Evolutionary conservation across 176 grass and related monocot species (phyloP).

Genomic region (Hsuehochloa calcarea): DNA sequence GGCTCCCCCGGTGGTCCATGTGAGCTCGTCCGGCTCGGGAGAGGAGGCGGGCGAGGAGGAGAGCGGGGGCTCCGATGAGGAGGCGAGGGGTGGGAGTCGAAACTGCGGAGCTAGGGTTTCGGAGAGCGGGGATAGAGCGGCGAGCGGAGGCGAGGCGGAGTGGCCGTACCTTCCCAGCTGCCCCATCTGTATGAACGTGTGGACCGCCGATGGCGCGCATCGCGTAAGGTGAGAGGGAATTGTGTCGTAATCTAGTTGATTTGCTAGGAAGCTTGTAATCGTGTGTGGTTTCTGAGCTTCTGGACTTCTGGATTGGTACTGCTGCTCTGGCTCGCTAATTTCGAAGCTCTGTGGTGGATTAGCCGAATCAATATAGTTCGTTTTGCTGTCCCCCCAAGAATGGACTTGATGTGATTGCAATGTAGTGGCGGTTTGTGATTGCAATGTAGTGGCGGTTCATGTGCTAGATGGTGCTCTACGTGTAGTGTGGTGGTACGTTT

Average conservation of each 20-base stretch:
- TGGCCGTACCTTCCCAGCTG: slow-evolving; percentile 47
- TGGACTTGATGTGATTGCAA: not conserved
- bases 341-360: not conserved
- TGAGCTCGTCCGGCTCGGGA: slow-evolving; percentile 17
- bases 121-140: not conserved
- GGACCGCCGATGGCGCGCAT: slow-evolving; percentile 73
- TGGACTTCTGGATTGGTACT: not conserved
- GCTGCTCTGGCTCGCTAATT: not conserved
- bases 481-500: not conserved
- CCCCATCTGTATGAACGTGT: slow-evolving; percentile 67
- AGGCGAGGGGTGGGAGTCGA: not conserved
- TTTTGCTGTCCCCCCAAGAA: not conserved
- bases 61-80: slow-evolving; percentile 20
- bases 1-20: not conserved
- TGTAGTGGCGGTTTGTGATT: no score
- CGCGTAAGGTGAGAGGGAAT: slow-evolving; percentile 63
- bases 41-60: slow-evolving; percentile 30
- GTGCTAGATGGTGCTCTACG: not conserved
- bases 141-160: slow-evolving; percentile 16
- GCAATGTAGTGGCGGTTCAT: not conserved
- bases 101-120: not conserved
- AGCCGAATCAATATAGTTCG: not conserved
- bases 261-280: not conserved
- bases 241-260: not conserved
- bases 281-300: not conserved